Evolutionary conservation across 2,329 filamentous ascomycete genomes (phyloP), one percentile per base, ranked within the genome.

Genomic region (Cladorrhinum sp.): DNA sequence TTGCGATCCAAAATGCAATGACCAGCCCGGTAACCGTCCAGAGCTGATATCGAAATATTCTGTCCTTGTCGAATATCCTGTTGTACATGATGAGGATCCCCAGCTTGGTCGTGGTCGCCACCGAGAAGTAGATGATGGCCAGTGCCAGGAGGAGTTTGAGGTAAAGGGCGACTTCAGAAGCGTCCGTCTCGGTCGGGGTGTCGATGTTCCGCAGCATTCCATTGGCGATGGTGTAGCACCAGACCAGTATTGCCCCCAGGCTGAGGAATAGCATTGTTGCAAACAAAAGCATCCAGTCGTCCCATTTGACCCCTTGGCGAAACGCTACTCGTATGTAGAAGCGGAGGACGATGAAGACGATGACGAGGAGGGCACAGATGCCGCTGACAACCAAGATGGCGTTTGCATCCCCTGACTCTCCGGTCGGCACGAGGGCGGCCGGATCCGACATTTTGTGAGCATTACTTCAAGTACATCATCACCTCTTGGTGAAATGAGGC

Each of bases 41-140:
- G 0, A 71, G 58, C 50, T 70, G 68, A 2, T 59, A 60, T 13
- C 69, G 66, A 45, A 73, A 72, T 3, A 61, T 50, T 0, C 18
- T 18, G 50, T 61, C 67, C 10, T 68, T 56, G 45, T 62, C 64
- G 57, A 74, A 75, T 22, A 74, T 69, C 22, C 69, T 67, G 8
- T 68, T 61, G 61, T 74, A 75, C 59, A 75, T 67, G 41, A 69
- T 63, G 5, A 75, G 55, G 20, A 74, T 71, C 0, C 70, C 71
- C 0, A 73, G 55, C 55, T 74, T 74, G 1, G 72, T 69, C 1
- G 71, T 54, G 7, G 63, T 61, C 0, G 69, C 61, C 3, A 72
- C 66, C 7, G 67, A 67, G 24, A 71, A 72, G 52, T 75, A 75
- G 6, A 73, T 61, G 8, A 72, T 59, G 2, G 70, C 65, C 12